Percentiles rank a stretch among this genome's conserved stretches.
phyloP scores from a whole-genome alignment of 257 asterid species.

The Solanum sparsipilum region DNA sequence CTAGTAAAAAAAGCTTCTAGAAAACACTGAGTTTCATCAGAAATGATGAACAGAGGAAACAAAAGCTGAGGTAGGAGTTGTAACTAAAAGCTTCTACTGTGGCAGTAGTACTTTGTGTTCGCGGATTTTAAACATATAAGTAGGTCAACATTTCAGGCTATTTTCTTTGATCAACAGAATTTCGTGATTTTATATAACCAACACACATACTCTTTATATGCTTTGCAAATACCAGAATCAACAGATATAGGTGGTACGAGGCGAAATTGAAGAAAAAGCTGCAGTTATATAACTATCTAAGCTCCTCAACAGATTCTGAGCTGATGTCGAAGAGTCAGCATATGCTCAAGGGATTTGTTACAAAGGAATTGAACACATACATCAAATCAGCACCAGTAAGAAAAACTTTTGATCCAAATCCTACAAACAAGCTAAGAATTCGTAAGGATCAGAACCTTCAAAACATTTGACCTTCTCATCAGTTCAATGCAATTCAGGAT shows the following conservation, averaged over 20 bases:
- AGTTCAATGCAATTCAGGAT: slow-evolving; percentile 1
- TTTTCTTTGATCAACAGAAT: neutral
- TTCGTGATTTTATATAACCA: neutral
- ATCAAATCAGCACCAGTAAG: slow-evolving; percentile 6
- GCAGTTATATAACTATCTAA: slow-evolving; percentile 1
- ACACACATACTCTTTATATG: neutral
- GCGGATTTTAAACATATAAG: neutral
- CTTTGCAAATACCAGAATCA: neutral
- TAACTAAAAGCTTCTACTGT: neutral
- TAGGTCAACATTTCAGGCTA: neutral
- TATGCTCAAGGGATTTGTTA: slow-evolving; percentile 16
- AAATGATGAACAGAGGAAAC: neutral
- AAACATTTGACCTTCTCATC: slow-evolving; percentile 3
- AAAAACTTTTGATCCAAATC: slow-evolving; percentile 21
- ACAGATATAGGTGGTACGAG: neutral
- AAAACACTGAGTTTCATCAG: neutral
- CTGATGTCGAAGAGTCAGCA: slow-evolving; percentile 5
- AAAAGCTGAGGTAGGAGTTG: too few species aligned
- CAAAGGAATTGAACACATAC: slow-evolving; percentile 12
- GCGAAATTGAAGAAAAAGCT: neutral
- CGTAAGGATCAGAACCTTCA: slow-evolving; percentile 47
- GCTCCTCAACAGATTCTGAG: slow-evolving; percentile 31
- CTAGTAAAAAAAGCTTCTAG: neutral
- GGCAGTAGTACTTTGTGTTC: neutral
- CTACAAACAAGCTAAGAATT: slow-evolving; percentile 49